A percentile compares a stretch with the other conserved stretches of the same genome.
These are phyloP conservation scores for Apiospora kogelbergensis DNA, from an alignment of 2,329 filamentous ascomycete species.

Conservation along the genomic window DNA sequence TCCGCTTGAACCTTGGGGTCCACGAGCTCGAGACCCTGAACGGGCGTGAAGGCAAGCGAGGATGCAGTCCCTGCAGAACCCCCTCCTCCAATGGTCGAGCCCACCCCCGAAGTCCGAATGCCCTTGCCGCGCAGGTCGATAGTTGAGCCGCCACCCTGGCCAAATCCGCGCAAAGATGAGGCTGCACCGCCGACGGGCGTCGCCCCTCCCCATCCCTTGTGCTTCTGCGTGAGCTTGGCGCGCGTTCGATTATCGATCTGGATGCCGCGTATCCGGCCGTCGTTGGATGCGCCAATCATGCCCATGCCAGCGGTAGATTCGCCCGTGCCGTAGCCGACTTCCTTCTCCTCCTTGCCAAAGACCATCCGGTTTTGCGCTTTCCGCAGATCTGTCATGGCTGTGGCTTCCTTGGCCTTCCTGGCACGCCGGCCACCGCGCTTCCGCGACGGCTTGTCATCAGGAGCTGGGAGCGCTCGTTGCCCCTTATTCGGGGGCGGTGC, in stretches of 20 bases:
- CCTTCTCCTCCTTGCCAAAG: constrained; percentile 93
- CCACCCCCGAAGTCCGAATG: constrained; percentile 79
- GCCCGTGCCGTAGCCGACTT: constrained; percentile 85
- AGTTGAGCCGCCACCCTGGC: constrained; percentile 59
- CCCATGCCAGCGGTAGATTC: constrained; percentile 86
- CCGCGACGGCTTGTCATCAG: constrained; percentile 90
- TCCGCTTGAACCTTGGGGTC: constrained; percentile 90
- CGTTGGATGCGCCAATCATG: constrained; percentile 89
- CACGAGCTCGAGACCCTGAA: constrained; percentile 91
- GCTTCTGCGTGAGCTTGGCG: constrained; percentile 91
- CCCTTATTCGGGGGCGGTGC: constrained; percentile 90
- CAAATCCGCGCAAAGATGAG: constrained; percentile 81
- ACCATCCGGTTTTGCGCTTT: constrained; percentile 96
- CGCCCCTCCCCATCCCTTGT: constrained; percentile 87
- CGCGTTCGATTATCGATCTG: constrained; percentile 93
- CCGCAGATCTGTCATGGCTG: constrained; percentile 92
- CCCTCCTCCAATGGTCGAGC: constrained; percentile 58
- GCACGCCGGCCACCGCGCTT: constrained; percentile 91
- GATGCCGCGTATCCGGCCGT: constrained; percentile 82
- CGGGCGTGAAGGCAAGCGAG: constrained; percentile 88
- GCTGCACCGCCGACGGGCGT: constrained; percentile 66
- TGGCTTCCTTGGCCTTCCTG: constrained; percentile 92
- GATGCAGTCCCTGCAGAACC: constrained; percentile 71
- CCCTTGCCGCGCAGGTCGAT: constrained; percentile 77
- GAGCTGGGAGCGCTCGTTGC: constrained; percentile 80